Evolutionary conservation across 129 eudicot genomes (phyloP).

Genomic region (Sambucus nigra): DNA sequence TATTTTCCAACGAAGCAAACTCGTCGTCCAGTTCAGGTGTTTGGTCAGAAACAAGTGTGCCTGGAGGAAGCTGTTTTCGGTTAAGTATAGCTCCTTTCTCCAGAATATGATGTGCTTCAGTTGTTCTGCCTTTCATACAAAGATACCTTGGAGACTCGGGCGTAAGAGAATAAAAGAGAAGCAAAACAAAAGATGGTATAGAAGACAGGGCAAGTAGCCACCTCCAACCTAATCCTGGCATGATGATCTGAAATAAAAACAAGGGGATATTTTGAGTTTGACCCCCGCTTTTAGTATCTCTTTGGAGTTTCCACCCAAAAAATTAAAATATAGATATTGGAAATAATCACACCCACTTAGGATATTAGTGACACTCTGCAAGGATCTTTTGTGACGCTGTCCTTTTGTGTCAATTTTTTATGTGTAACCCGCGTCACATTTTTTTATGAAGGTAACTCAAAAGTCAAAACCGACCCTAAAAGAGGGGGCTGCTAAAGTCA

Average conservation of each 20-base stretch:
- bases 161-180: slow-evolving; percentile 20
- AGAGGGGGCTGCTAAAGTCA: too few relatives aligned
- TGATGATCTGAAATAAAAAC: slow-evolving; percentile 30
- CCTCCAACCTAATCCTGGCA: slow-evolving; percentile 71
- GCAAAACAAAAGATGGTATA: slow-evolving; percentile 27
- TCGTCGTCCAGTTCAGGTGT: slow-evolving; percentile 16
- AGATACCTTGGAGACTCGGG: slow-evolving; percentile 65
- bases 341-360: too few relatives aligned
- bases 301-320: too few relatives aligned
- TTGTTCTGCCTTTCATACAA: slow-evolving; percentile 32
- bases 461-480: too few relatives aligned
- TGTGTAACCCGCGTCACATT: too few relatives aligned
- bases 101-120: slow-evolving; percentile 34
- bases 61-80: slow-evolving; percentile 35
- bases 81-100: slow-evolving; percentile 38
- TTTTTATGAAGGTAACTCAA: too few relatives aligned
- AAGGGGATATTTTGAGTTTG: too few relatives aligned
- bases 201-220: slow-evolving; percentile 60
- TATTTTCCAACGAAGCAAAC: slow-evolving; percentile 16
- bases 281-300: too few relatives aligned
- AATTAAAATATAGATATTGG: too few relatives aligned
- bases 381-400: too few relatives aligned
- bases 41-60: slow-evolving; percentile 31
- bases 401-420: too few relatives aligned
- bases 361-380: too few relatives aligned